Base-by-base conservation (phyloP, 2,329 filamentous ascomycete genomes). In the Epichloe gansuensis region DNA sequence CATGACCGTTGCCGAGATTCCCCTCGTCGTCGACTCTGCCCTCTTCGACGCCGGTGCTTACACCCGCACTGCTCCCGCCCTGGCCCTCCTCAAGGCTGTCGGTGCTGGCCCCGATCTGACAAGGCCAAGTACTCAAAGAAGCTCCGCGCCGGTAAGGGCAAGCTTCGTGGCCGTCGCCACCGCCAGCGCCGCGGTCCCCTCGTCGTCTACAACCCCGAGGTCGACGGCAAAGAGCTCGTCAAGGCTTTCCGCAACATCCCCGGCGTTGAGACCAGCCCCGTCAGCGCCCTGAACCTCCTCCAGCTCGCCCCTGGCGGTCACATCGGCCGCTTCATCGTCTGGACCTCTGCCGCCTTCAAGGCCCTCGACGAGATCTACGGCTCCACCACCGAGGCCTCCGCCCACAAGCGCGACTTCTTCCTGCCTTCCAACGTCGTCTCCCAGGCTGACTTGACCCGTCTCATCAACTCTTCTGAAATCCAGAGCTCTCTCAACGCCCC, bases 401-500 rank as follows among this genome's bases (percentile, higher is more conserved):
- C 86, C 60, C 85, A 95, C 69, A 98, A 98, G 90, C 94, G 93
- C 80, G 91, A 98, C 82, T 98, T 93, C 87, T 82, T 95, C 68
- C 85, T 98, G 63, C 93, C 93, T 61, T 86, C 86, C 68, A 91
- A 91, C 79, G 74, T 94, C 64, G 88, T 98, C 71, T 81, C 86
- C 68, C 91, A 98, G 82, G 83, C 93, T 70, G 93, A 98, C 70
- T 85, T 98, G 66, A 83, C 83, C 77, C 93, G 94, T 75, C 83
- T 98, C 69, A 98, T 98, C 86, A 98, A 98, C 89, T 91, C 86
- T 69, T 90, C 88, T 68, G 93, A 98, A 80, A 86, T 97, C 74
- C 93, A 98, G 85, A 88, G 85, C 74, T 91, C 95, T 55, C 83
- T 98, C 68, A 85, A 87, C 66, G 89, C 86, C 57, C 89, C 91